Evolutionary conservation across 2,329 filamentous ascomycete genomes (phyloP), one percentile per base, ranked within the genome.

Genomic region (Penicillium glabrum): DNA sequence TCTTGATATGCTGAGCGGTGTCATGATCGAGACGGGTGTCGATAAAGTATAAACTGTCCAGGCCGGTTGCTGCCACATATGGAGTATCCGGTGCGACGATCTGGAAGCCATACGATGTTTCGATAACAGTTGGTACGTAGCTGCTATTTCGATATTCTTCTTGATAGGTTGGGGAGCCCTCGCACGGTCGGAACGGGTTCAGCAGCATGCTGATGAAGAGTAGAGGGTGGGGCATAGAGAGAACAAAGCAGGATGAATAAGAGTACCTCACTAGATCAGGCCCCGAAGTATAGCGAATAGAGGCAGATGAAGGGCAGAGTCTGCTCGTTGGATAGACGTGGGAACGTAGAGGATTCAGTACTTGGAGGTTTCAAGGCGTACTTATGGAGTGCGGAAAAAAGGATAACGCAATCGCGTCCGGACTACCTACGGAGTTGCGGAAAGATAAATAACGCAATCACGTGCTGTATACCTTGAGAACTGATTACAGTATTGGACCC

Each of bases 21-120:
- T 53, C 57, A 29, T 11, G 26, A 14, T 59, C 51, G 29, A 54
- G 39, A 27, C 46, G 46, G 46, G 54, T 59, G 54, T 59, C 50
- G 50, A 59, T 57, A 19, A 59, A 59, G 50, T 57, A 57, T 31
- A 59, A 51, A 11, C 51, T 13, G 29, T 54, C n/a, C 51, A 39
- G 19, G 6, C 54, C 50, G 14, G 57, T 46, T 14, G 26, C 35
- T 54, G 57, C 54, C 33, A 59, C 57, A 13, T 57, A 59, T n/a
- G 43, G 54, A 54, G 57, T 59, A 51, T 54, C 54, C 26, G 54
- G 57, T 45, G 57, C 57, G n/a, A 57, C 21, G 39, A 59, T 44
- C 46, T 59, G 57, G 48, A 51, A 45, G 43, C 54, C 57, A 16
- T n/a, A 29, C 44, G 3, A 19, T 51, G 54, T 57, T 51, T 49